Evolutionary conservation across 2,329 filamentous ascomycete species (phyloP), one percentile per base, ranked within the genome.

Genomic region (Xylariaceae sp.): DNA sequence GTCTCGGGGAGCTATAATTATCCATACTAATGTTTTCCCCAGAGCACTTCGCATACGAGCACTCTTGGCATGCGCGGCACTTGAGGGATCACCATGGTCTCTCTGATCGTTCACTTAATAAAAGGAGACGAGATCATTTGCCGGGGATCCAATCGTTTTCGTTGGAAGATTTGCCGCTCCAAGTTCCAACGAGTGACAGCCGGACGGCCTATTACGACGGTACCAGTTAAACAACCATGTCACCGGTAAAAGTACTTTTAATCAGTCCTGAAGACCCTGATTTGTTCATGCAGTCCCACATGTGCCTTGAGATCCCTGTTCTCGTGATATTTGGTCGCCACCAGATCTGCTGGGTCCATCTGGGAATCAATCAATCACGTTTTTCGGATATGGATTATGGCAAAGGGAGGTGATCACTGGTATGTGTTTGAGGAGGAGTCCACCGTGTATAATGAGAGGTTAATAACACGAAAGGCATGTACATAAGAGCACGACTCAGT

Each of bases 171-270:
- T 41, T 50, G 46, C 46, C 51, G 51, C 38, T 29, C 30, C 27
- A 26, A 38, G 33, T 18, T 31, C 27, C 33, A 19, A 40, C 6
- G 21, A 11, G 21, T 24, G 21, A 12, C 16, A 34, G 32, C 23
- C 30, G 40, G 43, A 28, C 38, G 26, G 38, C 36, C 40, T 48
- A 47, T 40, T 33, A 31, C 24, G 36, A 7, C 33, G 34, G 23
- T 15, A 14, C 26, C 31, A 38, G 31, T 38, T 46, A 40, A 41
- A 51, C 41, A 19, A 36, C 46, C 44, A 48, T 53, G 44, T 47
- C 40, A 5, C 52, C 47, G 53, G 46, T 38, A 52, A 54, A 55
- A 53, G 46, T 35, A 38, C 7, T 41, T n/a, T 45, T 50, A 44
- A 47, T 48, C 44, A 46, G 35, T 23, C 6, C 26, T 31, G 34